Evolutionary conservation across 2,329 filamentous ascomycete species (phyloP).

Genomic region (Metarhizium anisopliae): DNA sequence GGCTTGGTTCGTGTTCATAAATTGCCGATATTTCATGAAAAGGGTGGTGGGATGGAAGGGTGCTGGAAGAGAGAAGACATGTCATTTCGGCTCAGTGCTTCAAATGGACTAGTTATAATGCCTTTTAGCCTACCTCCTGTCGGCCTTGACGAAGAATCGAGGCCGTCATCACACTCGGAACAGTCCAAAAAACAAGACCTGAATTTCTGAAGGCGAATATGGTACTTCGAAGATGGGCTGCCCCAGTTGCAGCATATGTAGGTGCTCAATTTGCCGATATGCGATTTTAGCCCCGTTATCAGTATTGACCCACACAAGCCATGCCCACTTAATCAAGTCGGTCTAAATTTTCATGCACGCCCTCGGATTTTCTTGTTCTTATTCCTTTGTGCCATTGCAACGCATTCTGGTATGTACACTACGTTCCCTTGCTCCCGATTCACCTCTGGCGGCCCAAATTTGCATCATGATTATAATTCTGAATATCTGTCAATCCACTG

Average conservation of each 20-base stretch:
- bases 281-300: neutral
- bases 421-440: neutral
- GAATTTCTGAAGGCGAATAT: conserved; percentile 52
- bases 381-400: neutral
- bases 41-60: conserved; percentile 66
- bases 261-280: conserved; percentile 1
- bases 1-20: conserved; percentile 78
- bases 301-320: neutral
- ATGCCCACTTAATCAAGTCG: neutral
- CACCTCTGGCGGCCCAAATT: neutral
- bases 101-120: conserved; percentile 72
- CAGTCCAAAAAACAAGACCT: conserved; percentile 50
- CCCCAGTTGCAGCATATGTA: neutral
- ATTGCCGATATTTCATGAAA: conserved; percentile 78
- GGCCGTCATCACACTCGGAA: conserved; percentile 6
- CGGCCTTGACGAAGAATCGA: neutral
- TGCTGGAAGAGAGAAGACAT: conserved; percentile 72
- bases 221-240: neutral
- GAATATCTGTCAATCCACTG: conserved; percentile 55
- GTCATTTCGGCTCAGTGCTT: conserved; percentile 79
- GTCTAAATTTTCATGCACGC: no score
- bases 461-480: conserved; percentile 38
- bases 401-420: neutral
- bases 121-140: conserved; percentile 79
- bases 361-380: neutral